A percentile compares a stretch with the other conserved stretches of the same genome.
phyloP scores from a whole-genome alignment of 108 stramenopile genomes.

The Nannochloropsis oceanica region DNA sequence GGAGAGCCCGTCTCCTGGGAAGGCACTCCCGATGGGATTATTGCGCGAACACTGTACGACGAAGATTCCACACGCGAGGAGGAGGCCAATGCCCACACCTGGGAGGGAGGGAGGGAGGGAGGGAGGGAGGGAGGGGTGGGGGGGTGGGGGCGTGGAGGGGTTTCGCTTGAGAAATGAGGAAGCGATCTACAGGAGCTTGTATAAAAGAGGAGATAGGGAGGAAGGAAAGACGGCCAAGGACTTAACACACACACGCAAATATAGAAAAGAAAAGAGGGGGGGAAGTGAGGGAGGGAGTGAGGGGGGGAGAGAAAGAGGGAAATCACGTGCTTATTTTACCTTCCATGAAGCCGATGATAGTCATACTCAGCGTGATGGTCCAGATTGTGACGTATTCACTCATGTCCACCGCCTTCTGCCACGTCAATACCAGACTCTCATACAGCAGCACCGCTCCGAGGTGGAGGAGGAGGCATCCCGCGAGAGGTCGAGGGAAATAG shows the following conservation, averaged over 20 bases:
- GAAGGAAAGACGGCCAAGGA: not conserved
- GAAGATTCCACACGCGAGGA: not conserved
- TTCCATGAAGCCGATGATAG: constrained; percentile 47
- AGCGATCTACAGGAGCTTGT: not conserved
- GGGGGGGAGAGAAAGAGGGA: not conserved
- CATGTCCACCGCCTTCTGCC: constrained; percentile 37
- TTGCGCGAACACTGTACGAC: not conserved
- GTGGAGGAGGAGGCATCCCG: constrained; percentile 63
- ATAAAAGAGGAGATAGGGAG: not conserved
- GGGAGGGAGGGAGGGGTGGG: not conserved
- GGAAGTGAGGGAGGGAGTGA: not conserved
- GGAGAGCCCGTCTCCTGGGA: not conserved
- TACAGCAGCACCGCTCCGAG: constrained; percentile 61
- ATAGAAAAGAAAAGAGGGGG: no score
- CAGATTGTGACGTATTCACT: constrained; percentile 49
- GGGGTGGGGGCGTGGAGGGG: not conserved
- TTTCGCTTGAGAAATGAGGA: not conserved
- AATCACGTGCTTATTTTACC: no score
- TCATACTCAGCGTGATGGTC: constrained; percentile 55
- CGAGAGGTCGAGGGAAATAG: constrained; percentile 60
- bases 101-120: not conserved
- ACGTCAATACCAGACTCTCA: constrained; percentile 45
- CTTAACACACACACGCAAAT: no score
- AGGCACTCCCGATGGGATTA: not conserved
- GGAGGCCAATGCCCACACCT: not conserved